These are phyloP conservation scores for Dicorynia guianensis DNA, from an alignment of 306 rosid genomes.

Conservation along the genomic window DNA sequence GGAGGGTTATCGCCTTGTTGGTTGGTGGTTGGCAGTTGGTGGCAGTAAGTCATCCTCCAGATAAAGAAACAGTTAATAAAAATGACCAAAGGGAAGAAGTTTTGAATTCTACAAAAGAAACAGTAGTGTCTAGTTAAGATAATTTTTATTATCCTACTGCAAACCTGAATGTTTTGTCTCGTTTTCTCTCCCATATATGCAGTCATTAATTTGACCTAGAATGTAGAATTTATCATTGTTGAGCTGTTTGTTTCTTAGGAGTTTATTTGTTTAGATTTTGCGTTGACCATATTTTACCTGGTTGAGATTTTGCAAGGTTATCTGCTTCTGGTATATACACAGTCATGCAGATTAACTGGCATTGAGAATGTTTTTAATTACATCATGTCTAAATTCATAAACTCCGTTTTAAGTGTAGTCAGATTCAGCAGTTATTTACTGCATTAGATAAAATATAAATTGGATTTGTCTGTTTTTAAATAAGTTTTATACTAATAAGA, in stretches of 20 bases:
- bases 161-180: conserved; percentile 15
- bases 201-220: not conserved
- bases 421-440: conserved; percentile 17
- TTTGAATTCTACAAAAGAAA: not conserved
- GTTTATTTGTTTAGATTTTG: not conserved
- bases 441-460: not conserved
- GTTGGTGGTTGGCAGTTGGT: too few species aligned
- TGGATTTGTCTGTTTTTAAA: not conserved
- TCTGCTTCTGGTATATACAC: conserved; percentile 5
- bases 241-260: not conserved
- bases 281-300: not conserved
- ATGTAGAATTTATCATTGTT: not conserved
- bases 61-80: too few species aligned
- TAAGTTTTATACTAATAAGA: not conserved
- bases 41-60: too few species aligned
- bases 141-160: not conserved
- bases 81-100: not conserved
- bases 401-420: not conserved
- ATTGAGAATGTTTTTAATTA: not conserved
- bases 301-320: not conserved
- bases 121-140: not conserved
- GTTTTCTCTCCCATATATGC: not conserved
- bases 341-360: not conserved
- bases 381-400: not conserved
- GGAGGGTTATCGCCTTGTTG: too few species aligned